Base-by-base conservation (phyloP, 148 eudicot genomes). In the Diospyros kaki region DNA sequence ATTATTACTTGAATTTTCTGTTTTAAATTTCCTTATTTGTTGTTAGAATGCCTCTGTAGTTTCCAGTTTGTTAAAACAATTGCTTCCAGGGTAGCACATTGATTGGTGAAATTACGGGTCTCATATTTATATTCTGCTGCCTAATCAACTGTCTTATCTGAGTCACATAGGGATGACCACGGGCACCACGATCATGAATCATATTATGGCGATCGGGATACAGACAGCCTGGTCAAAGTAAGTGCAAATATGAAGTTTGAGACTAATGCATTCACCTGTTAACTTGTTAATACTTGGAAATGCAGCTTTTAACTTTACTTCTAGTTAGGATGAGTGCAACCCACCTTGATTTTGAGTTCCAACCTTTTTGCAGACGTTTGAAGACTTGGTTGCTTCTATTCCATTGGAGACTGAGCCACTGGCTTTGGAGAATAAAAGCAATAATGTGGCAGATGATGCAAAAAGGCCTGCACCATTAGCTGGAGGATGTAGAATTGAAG, bases 401-500 rank as follows among this genome's bases (percentile, higher is more conserved):
- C 87, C 92, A 50, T 53, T 79, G 76, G 88, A 68, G 71, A 73
- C 83, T 68, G 89, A 85, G 44, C 78, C 58, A 60, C 76, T 78
- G 70, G 89, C 86, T 73, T 80, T 83, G 52, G 91, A 84, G 74
- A 77, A 83, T 78, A 80, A 82, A 53, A 71, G 86, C 38, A 75
- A 6, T 77, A 76, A 83, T 73, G 64, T 46, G 55, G 81, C 84
- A 52, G 80, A 84, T 58, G 80, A 73, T 60, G 43, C 70, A 40
- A 92, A 91, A 87, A 83, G 88, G 77, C 92, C 92, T 75, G 99
- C 96, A 53, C 96, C 97, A 79, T 73, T 75, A 64, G 62, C 92
- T 44, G 97, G 94, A 84, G 97, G 99, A 60, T 95, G 99, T 79
- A 92, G 94, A 84, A 75, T 95, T 68, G 99, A 95, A 84, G 99